Conservation (phyloP, 106 monocot genomes). For the Posidonia australis region DNA sequence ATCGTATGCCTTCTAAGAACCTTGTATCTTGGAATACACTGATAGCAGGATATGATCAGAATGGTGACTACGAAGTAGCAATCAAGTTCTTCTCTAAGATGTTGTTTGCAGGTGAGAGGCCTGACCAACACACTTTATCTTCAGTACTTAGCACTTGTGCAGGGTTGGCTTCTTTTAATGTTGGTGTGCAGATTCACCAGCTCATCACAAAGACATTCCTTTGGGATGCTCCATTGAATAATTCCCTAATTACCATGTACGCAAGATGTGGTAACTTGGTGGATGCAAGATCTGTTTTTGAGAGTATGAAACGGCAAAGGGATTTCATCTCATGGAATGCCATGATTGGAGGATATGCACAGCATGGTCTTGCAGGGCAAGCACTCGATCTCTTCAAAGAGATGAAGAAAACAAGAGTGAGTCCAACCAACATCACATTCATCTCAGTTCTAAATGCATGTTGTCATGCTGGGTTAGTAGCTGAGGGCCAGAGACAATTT, state of each 20-base stretch:
- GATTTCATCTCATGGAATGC: conserved; percentile 87
- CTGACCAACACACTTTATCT: conserved; percentile 64
- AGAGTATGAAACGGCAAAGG: conserved; percentile 24
- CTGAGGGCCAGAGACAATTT: conserved; percentile 52
- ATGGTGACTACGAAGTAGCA: conserved; percentile 48
- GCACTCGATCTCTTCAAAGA: conserved; percentile 45
- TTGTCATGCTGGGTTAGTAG: conserved; percentile 59
- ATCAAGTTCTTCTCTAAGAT: conserved; percentile 48
- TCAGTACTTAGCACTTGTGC: conserved; percentile 67
- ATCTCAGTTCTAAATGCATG: conserved; percentile 66
- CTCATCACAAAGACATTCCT: conserved; percentile 41
- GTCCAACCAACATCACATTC: conserved; percentile 78
- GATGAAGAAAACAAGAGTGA: conserved; percentile 45
- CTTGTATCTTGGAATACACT: conserved; percentile 77
- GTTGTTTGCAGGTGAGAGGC: conserved; percentile 33
- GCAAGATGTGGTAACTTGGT: conserved; percentile 51
- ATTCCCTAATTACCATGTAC: conserved; percentile 91
- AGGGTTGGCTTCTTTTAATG: conserved; percentile 38
- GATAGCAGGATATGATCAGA: conserved; percentile 60
- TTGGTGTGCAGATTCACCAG: conserved; percentile 67
- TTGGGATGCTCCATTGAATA: conserved; percentile 50
- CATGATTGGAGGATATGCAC: conserved; percentile 65
- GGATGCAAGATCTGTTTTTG: conserved; percentile 43
- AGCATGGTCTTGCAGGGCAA: conserved; percentile 54
- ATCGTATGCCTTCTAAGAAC: conserved; percentile 39